Base-by-base conservation (phyloP, 352 stramenopile genomes). In the Phytophthora aleatoria region DNA sequence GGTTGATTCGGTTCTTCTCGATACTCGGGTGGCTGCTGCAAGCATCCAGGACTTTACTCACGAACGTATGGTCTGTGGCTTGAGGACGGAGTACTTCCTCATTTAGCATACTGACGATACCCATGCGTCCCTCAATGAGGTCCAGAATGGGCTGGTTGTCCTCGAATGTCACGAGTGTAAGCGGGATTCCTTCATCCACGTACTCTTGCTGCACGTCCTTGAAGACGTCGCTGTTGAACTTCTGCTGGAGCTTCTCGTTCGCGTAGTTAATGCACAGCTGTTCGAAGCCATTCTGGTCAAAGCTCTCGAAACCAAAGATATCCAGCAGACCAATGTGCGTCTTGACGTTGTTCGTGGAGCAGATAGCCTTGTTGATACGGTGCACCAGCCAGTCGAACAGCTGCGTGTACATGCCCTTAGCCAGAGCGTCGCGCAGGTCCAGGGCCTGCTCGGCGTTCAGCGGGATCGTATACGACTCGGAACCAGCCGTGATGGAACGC, bases 381-480 rank as follows among this genome's bases (percentile, higher is more conserved):
- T 94, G 79, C 54, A 99, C 95, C 30, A 99, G 80, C 96, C 95
- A 99, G 58, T 98, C 77, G 68, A 99, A 99, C 6, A 99, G 69
- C 68, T 95, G 92, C 6, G 89, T 97, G 78, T 99, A 99, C 44
- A 98, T 90, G 31, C 96, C 81, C 81, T 99, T 99, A n/a, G 96
- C 94, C 35, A 99, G 78, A 5, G 95, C 93, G 70, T 99, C 96
- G 15, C 96, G 84, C 42, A 95, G 88, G 71, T 99, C 94, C 1
- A 68, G 67, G 0, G 96, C 96, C 66, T 97, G 83, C 79, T 81
- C 91, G 20, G 85, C 82, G 51, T 93, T 91, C 35, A 98, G 78
- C 3, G 89, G 77, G 90, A 94, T 98, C 27, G 87, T 95, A 76
- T 97, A 98, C 73, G 94, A 94, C 73, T 98, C 85, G 26, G 89